These are phyloP conservation scores for Podosphaera xanthii DNA, from an alignment of 2,329 filamentous ascomycete genomes.

Conservation along the genomic window DNA sequence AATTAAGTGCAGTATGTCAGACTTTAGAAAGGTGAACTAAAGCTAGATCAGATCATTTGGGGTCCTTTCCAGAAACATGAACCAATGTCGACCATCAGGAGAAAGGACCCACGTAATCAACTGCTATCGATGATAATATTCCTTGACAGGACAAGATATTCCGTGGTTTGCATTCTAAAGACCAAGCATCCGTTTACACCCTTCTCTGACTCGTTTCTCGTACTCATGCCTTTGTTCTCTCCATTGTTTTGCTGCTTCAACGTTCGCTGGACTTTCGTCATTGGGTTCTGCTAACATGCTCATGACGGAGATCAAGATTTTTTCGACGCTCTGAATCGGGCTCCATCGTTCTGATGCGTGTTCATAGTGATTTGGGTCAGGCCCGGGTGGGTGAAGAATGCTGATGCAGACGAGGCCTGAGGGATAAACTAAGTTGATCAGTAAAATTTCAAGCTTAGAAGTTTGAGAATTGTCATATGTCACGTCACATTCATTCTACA, in stretches of 20 bases:
- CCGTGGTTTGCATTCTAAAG: constrained; percentile 22
- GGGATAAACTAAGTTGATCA: constrained; percentile 44
- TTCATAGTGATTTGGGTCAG: constrained; percentile 97
- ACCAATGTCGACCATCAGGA: too few relatives aligned
- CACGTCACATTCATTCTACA: too few relatives aligned
- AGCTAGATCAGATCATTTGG: too few relatives aligned
- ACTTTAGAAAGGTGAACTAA: too few relatives aligned
- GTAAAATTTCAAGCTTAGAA: neutral
- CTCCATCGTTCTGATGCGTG: constrained; percentile 90
- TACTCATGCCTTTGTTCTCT: constrained; percentile 64
- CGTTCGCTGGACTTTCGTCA: constrained; percentile 86
- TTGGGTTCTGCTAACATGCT: constrained; percentile 96
- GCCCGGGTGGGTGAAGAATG: constrained; percentile 89
- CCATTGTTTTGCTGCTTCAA: constrained; percentile 95
- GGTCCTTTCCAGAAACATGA: too few relatives aligned
- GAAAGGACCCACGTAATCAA: too few relatives aligned
- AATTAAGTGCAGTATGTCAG: too few relatives aligned
- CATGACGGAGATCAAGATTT: constrained; percentile 92
- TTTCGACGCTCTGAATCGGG: constrained; percentile 91
- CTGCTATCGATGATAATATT: too few relatives aligned
- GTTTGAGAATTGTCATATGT: neutral
- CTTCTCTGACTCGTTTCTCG: constrained; percentile 62
- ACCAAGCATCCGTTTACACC: constrained; percentile 58
- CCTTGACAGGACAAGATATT: too few relatives aligned
- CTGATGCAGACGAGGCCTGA: constrained; percentile 90